A percentile compares a stretch with the other conserved stretches of the same genome.
Conservation (phyloP, 1,284 basidiomycete genomes). For the Stereum hirsutum region DNA sequence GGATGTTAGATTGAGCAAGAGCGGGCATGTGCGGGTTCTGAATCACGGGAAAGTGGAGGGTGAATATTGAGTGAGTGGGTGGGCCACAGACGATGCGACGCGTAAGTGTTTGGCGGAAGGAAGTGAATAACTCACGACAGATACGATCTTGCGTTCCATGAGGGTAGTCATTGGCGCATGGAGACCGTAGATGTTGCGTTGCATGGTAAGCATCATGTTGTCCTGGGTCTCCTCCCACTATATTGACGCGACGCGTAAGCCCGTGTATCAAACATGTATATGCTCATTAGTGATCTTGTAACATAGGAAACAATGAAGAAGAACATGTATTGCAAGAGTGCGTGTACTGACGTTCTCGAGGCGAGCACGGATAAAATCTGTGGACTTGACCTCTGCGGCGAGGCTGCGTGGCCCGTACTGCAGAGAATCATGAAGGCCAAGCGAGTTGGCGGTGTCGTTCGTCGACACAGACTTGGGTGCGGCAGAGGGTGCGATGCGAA, state of each 20-base stretch:
- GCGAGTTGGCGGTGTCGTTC: conserved; percentile 55
- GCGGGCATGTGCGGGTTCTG: conserved; percentile 61
- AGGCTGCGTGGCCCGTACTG: conserved; percentile 69
- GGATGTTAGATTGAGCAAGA: conserved; percentile 64
- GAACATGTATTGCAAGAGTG: too few relatives aligned
- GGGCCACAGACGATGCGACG: neutral
- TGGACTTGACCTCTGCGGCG: conserved; percentile 56
- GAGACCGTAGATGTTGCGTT: conserved; percentile 81
- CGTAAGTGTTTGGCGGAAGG: conserved; percentile 7
- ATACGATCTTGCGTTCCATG: conserved; percentile 91
- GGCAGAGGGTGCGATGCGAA: conserved; percentile 55
- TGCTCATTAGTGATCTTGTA: too few relatives aligned
- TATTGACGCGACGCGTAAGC: conserved; percentile 6
- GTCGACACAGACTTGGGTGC: conserved; percentile 55
- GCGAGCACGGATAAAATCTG: conserved; percentile 47
- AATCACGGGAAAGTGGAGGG: conserved; percentile 1
- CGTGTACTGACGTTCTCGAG: conserved; percentile 61
- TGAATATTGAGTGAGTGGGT: too few relatives aligned
- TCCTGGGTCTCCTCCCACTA: conserved; percentile 95
- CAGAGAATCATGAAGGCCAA: conserved; percentile 76
- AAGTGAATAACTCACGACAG: conserved; percentile 40
- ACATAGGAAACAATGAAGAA: too few relatives aligned
- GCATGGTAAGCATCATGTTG: conserved; percentile 77
- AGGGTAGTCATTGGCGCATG: conserved; percentile 82
- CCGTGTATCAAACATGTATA: too few relatives aligned